These are phyloP conservation scores for Lasiosphaeris hirsuta DNA, from an alignment of 495 filamentous ascomycete species.

Conservation along the genomic window DNA sequence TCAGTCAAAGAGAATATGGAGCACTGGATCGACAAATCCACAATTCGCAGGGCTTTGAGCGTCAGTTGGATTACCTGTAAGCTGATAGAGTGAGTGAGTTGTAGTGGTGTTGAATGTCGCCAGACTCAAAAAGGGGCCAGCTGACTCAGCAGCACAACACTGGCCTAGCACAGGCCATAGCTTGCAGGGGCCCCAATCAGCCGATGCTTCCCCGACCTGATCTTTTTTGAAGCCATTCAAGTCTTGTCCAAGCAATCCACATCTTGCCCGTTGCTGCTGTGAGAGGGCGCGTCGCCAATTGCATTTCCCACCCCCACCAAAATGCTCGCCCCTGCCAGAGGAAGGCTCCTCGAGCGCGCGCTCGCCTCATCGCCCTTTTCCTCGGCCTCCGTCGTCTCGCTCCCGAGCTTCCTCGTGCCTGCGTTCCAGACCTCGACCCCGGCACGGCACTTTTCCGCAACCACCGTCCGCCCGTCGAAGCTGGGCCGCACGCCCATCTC, in stretches of 20 bases:
- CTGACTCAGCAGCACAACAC: not conserved
- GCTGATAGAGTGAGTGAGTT: too few relatives aligned
- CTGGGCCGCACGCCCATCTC: constrained; percentile 79
- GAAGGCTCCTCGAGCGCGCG: constrained; percentile 41
- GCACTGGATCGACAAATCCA: too few relatives aligned
- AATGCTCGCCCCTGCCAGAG: constrained; percentile 51
- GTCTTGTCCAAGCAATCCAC: not conserved
- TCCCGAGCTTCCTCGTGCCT: constrained; percentile 72
- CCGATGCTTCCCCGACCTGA: constrained; percentile 1
- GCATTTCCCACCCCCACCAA: constrained; percentile 14
- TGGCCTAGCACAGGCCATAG: not conserved
- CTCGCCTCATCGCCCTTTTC: constrained; percentile 28
- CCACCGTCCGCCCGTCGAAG: constrained; percentile 65
- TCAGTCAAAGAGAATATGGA: too few relatives aligned
- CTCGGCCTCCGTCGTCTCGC: constrained; percentile 32
- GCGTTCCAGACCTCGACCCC: constrained; percentile 53
- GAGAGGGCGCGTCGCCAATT: constrained; percentile 9
- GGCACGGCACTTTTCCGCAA: constrained; percentile 66
- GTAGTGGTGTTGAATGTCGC: too few relatives aligned
- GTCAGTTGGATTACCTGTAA: too few relatives aligned
- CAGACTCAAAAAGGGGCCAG: not conserved
- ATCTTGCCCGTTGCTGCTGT: too few relatives aligned
- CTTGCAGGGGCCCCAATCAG: not conserved
- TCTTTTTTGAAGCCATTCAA: constrained; percentile 13
- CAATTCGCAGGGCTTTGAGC: too few relatives aligned